Percentiles rank a stretch among this genome's conserved stretches.
Conservation (phyloP, 164 flowering plant species). For the Tetrastigma voinierianum region DNA sequence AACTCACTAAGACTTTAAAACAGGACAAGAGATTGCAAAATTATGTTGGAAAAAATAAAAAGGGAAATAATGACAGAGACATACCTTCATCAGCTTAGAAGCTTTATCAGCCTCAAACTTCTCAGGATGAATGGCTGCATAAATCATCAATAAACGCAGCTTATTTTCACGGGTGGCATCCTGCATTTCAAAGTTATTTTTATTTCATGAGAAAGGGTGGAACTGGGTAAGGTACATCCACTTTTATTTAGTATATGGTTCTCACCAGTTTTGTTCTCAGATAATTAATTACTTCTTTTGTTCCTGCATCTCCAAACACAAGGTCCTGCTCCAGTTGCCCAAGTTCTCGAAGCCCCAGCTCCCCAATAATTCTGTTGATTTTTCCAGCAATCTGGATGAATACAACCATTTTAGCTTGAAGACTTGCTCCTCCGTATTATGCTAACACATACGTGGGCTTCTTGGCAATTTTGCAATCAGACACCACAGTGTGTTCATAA, state of each 20-base stretch:
- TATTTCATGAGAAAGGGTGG: constrained; percentile 5
- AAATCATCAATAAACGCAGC: constrained; percentile 90
- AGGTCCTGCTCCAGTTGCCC: constrained; percentile 96
- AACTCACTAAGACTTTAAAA: background rate
- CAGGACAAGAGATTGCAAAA: background rate
- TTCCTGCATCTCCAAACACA: constrained; percentile 97
- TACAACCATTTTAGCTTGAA: background rate
- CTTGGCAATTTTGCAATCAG: too few relatives aligned
- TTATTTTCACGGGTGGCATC: constrained; percentile 70
- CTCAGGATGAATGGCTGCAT: constrained; percentile 83
- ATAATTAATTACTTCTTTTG: constrained; percentile 82
- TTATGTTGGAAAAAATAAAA: background rate
- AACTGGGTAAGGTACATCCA: background rate
- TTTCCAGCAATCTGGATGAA: constrained; percentile 88
- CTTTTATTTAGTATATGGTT: background rate
- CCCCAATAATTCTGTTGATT: constrained; percentile 68
- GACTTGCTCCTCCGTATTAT: background rate
- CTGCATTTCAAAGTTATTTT: constrained; percentile 42
- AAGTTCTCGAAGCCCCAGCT: constrained; percentile 70
- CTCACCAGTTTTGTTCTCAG: constrained; percentile 70
- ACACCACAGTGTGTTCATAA: too few relatives aligned
- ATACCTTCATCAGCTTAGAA: constrained; percentile 85
- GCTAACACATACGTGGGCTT: background rate
- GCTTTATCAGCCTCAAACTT: constrained; percentile 98
- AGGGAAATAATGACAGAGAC: background rate